Evolutionary conservation across 768 basidiomycete genomes (phyloP).

Genomic region (Russula compacta): DNA sequence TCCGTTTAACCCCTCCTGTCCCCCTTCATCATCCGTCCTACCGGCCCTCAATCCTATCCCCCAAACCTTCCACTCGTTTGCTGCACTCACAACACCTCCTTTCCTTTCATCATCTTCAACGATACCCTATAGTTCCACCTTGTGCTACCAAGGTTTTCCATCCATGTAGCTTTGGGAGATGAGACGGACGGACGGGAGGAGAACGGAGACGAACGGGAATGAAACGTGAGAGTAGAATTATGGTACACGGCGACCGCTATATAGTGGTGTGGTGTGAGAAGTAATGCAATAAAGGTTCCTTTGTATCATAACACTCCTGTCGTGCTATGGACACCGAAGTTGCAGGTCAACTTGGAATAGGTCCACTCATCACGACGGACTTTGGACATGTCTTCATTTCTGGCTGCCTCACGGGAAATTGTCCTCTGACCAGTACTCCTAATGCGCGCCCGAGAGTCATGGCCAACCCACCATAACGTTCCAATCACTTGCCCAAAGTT

Average conservation of each 20-base stretch:
- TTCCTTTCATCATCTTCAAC: neutral
- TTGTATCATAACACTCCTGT: constrained; percentile 13
- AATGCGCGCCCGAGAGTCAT: no score
- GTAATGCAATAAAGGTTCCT: constrained; percentile 20
- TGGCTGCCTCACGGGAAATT: no score
- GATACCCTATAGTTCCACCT: neutral
- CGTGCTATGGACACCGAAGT: neutral
- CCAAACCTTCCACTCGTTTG: constrained; percentile 12
- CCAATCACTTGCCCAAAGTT: no score
- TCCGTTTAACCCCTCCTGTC: constrained; percentile 1
- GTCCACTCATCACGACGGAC: no score
- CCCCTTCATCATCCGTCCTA: neutral
- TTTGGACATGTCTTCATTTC: no score
- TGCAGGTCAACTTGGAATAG: neutral
- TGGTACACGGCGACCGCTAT: constrained; percentile 14
- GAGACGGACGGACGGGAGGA: neutral
- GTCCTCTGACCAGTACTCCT: no score
- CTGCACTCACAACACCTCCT: neutral
- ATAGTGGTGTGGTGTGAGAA: constrained; percentile 19
- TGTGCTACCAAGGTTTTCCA: neutral
- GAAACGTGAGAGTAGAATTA: constrained; percentile 12
- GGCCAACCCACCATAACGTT: no score
- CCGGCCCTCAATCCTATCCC: constrained; percentile 2
- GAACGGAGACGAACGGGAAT: neutral
- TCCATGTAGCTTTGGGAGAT: neutral